Conservation (phyloP, 495 filamentous ascomycete genomes). For the Neurospora sp. region DNA sequence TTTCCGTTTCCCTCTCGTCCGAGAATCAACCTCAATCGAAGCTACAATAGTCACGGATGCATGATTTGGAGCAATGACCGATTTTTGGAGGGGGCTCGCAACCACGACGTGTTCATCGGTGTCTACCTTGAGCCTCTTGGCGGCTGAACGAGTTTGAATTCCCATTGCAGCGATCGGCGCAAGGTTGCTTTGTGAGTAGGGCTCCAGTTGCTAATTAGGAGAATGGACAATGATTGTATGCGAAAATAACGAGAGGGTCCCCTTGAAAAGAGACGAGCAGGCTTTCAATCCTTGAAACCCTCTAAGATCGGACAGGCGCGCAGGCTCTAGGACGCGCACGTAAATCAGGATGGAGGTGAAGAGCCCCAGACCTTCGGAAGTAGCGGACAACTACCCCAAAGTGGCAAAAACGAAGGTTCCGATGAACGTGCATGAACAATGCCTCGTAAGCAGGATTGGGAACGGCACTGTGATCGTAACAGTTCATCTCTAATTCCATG, state of each 20-base stretch:
- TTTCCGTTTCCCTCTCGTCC: slow-evolving; percentile 1
- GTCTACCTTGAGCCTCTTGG: neutral
- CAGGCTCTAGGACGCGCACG: too few relatives aligned
- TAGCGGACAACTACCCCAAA: neutral
- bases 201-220: neutral
- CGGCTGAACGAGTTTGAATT: neutral
- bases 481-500: neutral
- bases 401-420: neutral
- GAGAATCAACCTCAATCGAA: neutral
- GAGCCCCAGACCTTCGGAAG: neutral
- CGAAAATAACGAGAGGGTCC: neutral
- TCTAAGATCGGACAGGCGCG: too few relatives aligned
- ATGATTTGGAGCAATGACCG: neutral
- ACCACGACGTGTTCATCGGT: neutral
- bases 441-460: neutral
- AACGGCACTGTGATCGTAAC: neutral
- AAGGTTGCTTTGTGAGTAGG: neutral
- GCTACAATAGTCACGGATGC: neutral
- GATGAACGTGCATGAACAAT: neutral
- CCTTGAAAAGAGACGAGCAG: neutral
- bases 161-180: neutral
- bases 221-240: neutral
- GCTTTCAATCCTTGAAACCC: too few relatives aligned
- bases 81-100: neutral
- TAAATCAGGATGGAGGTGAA: neutral